phyloP scores from a whole-genome alignment of 2,329 filamentous ascomycete genomes.

The Pyrenophora teres region DNA sequence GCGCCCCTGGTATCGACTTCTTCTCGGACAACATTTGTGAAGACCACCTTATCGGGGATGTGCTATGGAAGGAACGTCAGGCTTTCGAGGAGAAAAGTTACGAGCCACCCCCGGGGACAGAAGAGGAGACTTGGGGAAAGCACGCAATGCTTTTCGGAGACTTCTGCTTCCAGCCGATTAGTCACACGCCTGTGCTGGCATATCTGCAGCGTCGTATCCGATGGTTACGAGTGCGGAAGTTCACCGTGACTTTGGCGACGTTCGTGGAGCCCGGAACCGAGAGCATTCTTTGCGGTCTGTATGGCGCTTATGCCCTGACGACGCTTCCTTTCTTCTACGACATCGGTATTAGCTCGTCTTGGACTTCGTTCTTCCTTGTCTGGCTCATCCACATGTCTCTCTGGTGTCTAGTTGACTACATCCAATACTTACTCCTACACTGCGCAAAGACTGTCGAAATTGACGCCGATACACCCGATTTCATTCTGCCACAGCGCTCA shows the following conservation, averaged over 20 bases:
- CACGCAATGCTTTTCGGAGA: slow-evolving; percentile 86
- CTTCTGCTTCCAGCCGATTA: slow-evolving; percentile 86
- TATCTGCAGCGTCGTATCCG: slow-evolving; percentile 82
- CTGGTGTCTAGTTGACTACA: slow-evolving; percentile 80
- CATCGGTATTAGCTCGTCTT: slow-evolving; percentile 65
- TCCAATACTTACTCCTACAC: slow-evolving; percentile 75
- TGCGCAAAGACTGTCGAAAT: slow-evolving; percentile 71
- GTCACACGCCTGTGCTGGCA: slow-evolving; percentile 73
- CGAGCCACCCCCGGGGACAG: slow-evolving; percentile 28
- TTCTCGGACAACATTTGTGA: slow-evolving; percentile 98
- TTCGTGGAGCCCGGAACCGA: slow-evolving; percentile 93
- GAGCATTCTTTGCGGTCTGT: slow-evolving; percentile 79
- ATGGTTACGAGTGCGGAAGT: slow-evolving; percentile 93
- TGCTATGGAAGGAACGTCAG: slow-evolving; percentile 73
- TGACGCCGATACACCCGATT: slow-evolving; percentile 74
- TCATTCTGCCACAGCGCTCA: slow-evolving; percentile 60
- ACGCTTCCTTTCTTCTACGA: slow-evolving; percentile 68
- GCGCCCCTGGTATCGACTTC: slow-evolving; percentile 77
- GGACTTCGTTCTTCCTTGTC: slow-evolving; percentile 65
- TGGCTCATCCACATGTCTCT: slow-evolving; percentile 68
- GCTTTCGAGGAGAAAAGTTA: slow-evolving; percentile 35
- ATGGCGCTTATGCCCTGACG: slow-evolving; percentile 78
- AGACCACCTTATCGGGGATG: slow-evolving; percentile 91
- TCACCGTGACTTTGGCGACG: slow-evolving; percentile 86
- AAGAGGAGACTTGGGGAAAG: slow-evolving; percentile 63